These are phyloP conservation scores for Penicillium desertorum DNA, from an alignment of 495 filamentous ascomycete species.

Conservation along the genomic window DNA sequence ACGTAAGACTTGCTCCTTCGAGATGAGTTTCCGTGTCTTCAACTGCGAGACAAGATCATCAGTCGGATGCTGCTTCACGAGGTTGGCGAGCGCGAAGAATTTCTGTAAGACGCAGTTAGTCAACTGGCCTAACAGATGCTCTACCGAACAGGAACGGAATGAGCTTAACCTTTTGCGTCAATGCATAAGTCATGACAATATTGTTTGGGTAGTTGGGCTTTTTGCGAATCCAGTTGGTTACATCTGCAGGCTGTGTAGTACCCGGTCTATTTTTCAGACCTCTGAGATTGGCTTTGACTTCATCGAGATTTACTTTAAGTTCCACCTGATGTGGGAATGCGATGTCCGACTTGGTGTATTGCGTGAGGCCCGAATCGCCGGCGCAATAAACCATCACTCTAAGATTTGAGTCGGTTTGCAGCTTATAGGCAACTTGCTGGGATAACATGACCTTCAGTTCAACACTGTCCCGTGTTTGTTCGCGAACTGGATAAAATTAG, in stretches of 20 bases:
- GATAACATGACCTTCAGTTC: slow-evolving; percentile 54
- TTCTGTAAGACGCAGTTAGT: slow-evolving; percentile 52
- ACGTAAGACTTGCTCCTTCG: slow-evolving; percentile 73
- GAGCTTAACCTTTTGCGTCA: slow-evolving; percentile 72
- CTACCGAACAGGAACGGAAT: background rate
- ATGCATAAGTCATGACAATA: slow-evolving; percentile 84
- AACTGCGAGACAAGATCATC: slow-evolving; percentile 70
- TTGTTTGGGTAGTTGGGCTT: slow-evolving; percentile 69
- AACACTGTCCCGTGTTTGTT: slow-evolving; percentile 53
- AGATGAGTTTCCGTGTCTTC: slow-evolving; percentile 64
- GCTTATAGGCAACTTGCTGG: slow-evolving; percentile 45
- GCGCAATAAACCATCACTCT: slow-evolving; percentile 83
- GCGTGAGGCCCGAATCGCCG: slow-evolving; percentile 52
- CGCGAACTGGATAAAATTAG: slow-evolving; percentile 43
- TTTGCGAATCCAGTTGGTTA: slow-evolving; percentile 73
- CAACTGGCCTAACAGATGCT: background rate
- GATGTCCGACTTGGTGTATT: slow-evolving; percentile 65
- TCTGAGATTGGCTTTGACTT: slow-evolving; percentile 83
- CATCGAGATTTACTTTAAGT: slow-evolving; percentile 82
- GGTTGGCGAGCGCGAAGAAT: slow-evolving; percentile 69
- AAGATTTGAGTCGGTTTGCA: slow-evolving; percentile 53
- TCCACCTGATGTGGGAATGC: slow-evolving; percentile 90
- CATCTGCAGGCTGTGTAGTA: slow-evolving; percentile 87
- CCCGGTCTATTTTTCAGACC: slow-evolving; percentile 95
- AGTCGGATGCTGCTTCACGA: slow-evolving; percentile 71